Percentiles rank a stretch among this genome's conserved stretches.
These are phyloP conservation scores for Trametes pubescens DNA, from an alignment of 1,284 basidiomycete genomes.

Conservation along the genomic window DNA sequence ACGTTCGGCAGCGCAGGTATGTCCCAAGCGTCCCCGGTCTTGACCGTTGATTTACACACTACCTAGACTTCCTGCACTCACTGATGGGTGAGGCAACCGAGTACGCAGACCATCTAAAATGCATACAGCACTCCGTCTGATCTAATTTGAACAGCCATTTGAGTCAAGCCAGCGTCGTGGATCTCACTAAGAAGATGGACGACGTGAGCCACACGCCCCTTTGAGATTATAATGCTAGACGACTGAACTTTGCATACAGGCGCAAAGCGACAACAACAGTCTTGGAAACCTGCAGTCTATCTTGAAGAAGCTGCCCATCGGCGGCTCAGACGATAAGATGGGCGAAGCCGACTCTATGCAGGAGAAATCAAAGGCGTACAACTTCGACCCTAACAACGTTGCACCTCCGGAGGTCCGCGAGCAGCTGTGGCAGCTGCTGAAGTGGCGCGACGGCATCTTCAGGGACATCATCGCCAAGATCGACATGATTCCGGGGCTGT, in stretches of 20 bases:
- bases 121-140: background rate
- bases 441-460: slow-evolving; percentile 74
- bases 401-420: slow-evolving; percentile 77
- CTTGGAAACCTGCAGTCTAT: slow-evolving; percentile 57
- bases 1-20: slow-evolving; percentile 65
- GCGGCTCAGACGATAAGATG: slow-evolving; percentile 59
- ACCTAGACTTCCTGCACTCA: slow-evolving; percentile 81
- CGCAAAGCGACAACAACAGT: slow-evolving; percentile 44
- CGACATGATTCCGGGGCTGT: slow-evolving; percentile 74
- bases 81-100: slow-evolving; percentile 58
- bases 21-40: background rate
- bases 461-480: slow-evolving; percentile 60
- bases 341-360: slow-evolving; percentile 61
- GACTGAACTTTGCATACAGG: slow-evolving; percentile 36
- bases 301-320: slow-evolving; percentile 61
- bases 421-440: slow-evolving; percentile 72
- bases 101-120: slow-evolving; percentile 36
- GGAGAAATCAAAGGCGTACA: slow-evolving; percentile 58
- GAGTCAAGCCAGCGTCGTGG: slow-evolving; percentile 82
- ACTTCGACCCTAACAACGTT: slow-evolving; percentile 65
- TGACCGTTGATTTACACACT: background rate
- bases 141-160: slow-evolving; percentile 50
- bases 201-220: slow-evolving; percentile 41
- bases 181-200: slow-evolving; percentile 76
- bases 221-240: background rate